Conservation (phyloP, 2,329 filamentous ascomycete species). For the Fusarium graminum region DNA sequence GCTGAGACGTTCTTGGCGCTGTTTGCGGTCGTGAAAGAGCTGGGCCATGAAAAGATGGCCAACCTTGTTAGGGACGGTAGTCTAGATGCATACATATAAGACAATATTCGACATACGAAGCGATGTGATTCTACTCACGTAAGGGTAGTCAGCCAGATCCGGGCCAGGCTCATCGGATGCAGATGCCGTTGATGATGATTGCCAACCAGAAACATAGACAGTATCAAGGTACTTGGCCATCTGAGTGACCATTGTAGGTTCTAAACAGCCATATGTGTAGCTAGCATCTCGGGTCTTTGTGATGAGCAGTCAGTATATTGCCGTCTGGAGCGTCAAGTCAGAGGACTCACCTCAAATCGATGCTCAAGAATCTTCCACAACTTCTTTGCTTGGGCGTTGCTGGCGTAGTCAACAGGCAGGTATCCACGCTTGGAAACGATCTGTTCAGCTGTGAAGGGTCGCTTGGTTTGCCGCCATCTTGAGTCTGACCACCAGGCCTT, state of each 20-base stretch:
- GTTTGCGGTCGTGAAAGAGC: slow-evolving; percentile 99
- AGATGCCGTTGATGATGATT: slow-evolving; percentile 96
- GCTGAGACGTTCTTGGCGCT: slow-evolving; percentile 91
- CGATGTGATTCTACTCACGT: slow-evolving; percentile 66
- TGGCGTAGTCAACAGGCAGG: slow-evolving; percentile 90
- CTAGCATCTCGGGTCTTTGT: slow-evolving; percentile 82
- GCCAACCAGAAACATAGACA: slow-evolving; percentile 98
- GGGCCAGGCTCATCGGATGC: slow-evolving; percentile 95
- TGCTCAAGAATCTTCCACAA: slow-evolving; percentile 90
- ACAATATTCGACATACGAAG: not conserved
- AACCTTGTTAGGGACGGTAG: slow-evolving; percentile 98
- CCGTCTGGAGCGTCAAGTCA: not conserved
- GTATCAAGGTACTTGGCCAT: slow-evolving; percentile 99
- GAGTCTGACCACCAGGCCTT: slow-evolving; percentile 95
- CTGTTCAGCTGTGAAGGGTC: slow-evolving; percentile 94
- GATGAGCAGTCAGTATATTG: slow-evolving; percentile 3
- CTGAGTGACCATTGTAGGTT: slow-evolving; percentile 98
- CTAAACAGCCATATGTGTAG: slow-evolving; percentile 96
- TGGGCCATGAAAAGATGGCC: slow-evolving; percentile 98
- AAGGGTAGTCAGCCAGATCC: slow-evolving; percentile 97
- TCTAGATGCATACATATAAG: slow-evolving; percentile 67
- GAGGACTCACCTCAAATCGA: slow-evolving; percentile 79
- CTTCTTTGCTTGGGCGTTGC: slow-evolving; percentile 92
- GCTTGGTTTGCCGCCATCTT: slow-evolving; percentile 92
- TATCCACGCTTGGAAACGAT: slow-evolving; percentile 96